phyloP scores from a whole-genome alignment of 768 basidiomycete species.

The Udeniomyces megalosporus region DNA sequence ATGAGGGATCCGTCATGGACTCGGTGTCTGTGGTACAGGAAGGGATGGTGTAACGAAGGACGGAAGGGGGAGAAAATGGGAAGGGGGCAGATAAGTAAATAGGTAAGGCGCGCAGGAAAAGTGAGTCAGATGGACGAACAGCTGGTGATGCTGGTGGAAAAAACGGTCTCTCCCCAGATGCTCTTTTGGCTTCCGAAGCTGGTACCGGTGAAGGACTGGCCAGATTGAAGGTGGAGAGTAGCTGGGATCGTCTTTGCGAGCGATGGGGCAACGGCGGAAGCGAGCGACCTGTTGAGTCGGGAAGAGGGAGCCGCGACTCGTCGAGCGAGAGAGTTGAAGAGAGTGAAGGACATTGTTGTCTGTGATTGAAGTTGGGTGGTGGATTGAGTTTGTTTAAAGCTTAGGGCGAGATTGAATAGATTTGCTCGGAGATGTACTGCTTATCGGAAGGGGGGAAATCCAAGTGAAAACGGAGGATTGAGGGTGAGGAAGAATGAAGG shows the following conservation, averaged over 20 bases:
- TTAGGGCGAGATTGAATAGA: neutral
- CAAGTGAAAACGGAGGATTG: neutral
- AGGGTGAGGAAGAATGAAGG: neutral
- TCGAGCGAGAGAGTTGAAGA: neutral
- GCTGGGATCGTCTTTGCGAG: slow-evolving; percentile 42
- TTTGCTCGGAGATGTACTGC: neutral
- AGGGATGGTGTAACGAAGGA: neutral
- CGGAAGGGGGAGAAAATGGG: neutral
- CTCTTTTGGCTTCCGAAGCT: slow-evolving; percentile 79
- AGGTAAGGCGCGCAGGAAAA: neutral
- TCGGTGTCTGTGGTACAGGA: slow-evolving; percentile 60
- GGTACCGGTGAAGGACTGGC: slow-evolving; percentile 75
- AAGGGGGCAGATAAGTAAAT: neutral
- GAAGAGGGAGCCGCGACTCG: neutral
- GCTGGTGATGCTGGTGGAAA: slow-evolving; percentile 95
- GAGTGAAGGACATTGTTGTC: neutral
- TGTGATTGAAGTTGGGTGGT: neutral
- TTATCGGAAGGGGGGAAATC: neutral
- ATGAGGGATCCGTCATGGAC: slow-evolving; percentile 99
- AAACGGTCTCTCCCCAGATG: slow-evolving; percentile 91
- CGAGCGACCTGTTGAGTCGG: slow-evolving; percentile 1
- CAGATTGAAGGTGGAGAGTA: slow-evolving; percentile 76
- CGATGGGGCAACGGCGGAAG: slow-evolving; percentile 19
- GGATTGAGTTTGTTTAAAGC: neutral
- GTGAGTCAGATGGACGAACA: slow-evolving; percentile 41